Base-by-base conservation (phyloP, 306 rosid species). In the Vicia villosa region DNA sequence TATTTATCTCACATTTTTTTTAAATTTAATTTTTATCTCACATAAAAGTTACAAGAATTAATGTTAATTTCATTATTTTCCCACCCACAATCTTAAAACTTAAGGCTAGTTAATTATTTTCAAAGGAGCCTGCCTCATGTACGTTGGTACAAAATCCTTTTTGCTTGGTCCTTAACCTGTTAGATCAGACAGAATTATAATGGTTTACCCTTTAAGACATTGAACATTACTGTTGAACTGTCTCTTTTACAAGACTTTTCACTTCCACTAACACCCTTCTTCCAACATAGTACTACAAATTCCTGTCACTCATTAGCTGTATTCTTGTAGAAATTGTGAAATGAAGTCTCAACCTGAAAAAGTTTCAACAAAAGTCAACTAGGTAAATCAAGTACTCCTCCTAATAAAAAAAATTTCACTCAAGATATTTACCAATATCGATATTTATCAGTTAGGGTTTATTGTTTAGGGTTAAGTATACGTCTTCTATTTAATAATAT, bases 281-380 rank as follows among this genome's bases (percentile, higher is more conserved):
- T 63, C 5, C 14, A 36, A 64, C 37, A 16, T 36, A 42, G 19
- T 21, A 74, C 41, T 26, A 22, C 41, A 2, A 63, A 11, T 45
- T 63, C 26, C n/a, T 34, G 62, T 47, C 61, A 46, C 47, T 36
- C 59, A 30, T 41, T 30, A 56, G 56, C 46, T 51, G 34, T 54
- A 34, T 34, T 34, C 38, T 34, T 54, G n/a, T 51, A 11, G 17
- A 17, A 28, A 49, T 41, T 24, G 28, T 40, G n/a, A 45, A 63
- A 49, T 21, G 61, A 72, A 32, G 36, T 15, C 65, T 71, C 69
- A 12, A 38, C 74, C 67, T 52, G 59, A 21, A 46, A 72, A 78
- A 59, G 28, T 5, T 59, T 59, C n/a, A 20, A 22, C 13, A 1
- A 58, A 73, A 79, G 82, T 73, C 75, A 66, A 79, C 75, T 67